Evolutionary conservation across 768 basidiomycete species (phyloP), one percentile per base, ranked within the genome.

Genomic region (Amanita rubescens): DNA sequence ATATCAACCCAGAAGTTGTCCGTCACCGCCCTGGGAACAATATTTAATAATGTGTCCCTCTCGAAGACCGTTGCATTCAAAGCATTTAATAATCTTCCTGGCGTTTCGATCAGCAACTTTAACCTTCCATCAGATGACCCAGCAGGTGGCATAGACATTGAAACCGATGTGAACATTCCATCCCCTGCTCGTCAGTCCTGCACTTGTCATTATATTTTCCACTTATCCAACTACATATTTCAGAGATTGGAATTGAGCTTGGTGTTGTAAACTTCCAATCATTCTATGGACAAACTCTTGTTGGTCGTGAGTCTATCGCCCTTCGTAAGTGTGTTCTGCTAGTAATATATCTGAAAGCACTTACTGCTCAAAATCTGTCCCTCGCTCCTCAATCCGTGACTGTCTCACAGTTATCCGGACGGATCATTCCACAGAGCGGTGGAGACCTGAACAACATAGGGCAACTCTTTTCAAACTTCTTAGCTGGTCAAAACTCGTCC

Each of bases 81-180:
- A 60, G 87, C 85, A 4, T 88, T 88, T 65, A 82, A 88, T 55
- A 76, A 76, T 27, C 69, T 89, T 6, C 82, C 83, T 7, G 85
- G 85, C 5, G 81, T 87, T 39, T 81, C 78, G 5, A 85, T 88
- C 62, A 79, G 74, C 56, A 82, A 86, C 67, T 87, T 87, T 71
- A 69, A 81, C 61, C 71, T 87, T 53, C 85, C 85, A 0, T 76
- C 76, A 3, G 84, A 87, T 57, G 80, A 84, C 59, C 75, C 81
- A 39, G 77, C 76, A 33, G 85, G 85, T 51, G 85, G 85, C 25
- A 87, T 87, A 55, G 78, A 78, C 49, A 81, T 87, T 48, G 82
- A 82, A 58, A 85, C 83, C 3, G 82, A 84, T 62, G 76, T 83
- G 0, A 52, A 67, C 19, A 86, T 87, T 57, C 84, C 83, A 10